Evolutionary conservation across 768 basidiomycete species (phyloP).

Genomic region (Cyclocybe aegerita): DNA sequence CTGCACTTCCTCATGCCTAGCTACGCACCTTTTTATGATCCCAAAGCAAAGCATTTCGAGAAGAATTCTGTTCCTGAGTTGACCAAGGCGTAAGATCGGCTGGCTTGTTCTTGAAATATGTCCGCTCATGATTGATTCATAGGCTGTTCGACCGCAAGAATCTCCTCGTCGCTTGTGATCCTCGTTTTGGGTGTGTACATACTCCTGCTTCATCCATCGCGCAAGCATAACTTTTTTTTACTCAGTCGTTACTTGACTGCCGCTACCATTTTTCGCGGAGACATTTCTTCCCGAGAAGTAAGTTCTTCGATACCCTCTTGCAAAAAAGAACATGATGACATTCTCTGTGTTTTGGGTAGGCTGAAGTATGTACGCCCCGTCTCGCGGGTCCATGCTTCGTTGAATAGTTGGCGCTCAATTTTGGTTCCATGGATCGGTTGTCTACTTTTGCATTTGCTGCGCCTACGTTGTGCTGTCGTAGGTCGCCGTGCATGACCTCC

Average conservation of each 20-base stretch:
- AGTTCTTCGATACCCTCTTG: constrained; percentile 24
- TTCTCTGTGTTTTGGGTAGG: constrained; percentile 36
- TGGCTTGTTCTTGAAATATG: not conserved
- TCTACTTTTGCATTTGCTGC: constrained; percentile 19
- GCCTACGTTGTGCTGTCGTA: constrained; percentile 26
- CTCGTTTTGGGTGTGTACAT: constrained; percentile 62
- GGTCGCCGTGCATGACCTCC: constrained; percentile 72
- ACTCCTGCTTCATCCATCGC: not conserved
- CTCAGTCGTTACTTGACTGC: constrained; percentile 81
- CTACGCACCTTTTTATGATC: constrained; percentile 85
- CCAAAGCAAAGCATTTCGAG: constrained; percentile 60
- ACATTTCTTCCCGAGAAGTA: constrained; percentile 79
- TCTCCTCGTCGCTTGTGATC: constrained; percentile 81
- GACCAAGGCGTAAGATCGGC: constrained; percentile 60
- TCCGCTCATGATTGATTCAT: constrained; percentile 1
- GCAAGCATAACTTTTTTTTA: constrained; percentile 5
- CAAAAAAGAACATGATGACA: constrained; percentile 30
- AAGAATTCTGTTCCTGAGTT: constrained; percentile 64
- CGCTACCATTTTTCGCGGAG: constrained; percentile 85
- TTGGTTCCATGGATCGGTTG: constrained; percentile 12
- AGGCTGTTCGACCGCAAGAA: constrained; percentile 82
- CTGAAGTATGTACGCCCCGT: constrained; percentile 43
- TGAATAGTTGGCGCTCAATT: constrained; percentile 14
- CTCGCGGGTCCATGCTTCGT: constrained; percentile 16
- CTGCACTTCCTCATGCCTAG: constrained; percentile 97